Evolutionary conservation across 1,139 yeast species (phyloP).

Genomic region (Spathaspora jeffriesii): DNA sequence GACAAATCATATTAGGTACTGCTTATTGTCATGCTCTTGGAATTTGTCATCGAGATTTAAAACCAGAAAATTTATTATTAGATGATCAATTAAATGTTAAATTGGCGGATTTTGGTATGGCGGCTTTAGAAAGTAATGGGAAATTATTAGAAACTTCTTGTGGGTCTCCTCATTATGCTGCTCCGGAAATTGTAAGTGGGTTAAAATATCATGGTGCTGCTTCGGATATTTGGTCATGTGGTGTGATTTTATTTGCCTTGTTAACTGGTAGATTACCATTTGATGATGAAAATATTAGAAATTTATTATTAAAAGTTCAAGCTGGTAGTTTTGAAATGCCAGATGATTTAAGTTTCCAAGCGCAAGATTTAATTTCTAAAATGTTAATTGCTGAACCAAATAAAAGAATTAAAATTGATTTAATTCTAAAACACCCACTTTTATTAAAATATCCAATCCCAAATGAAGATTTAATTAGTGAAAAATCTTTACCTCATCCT

Average conservation of each 20-base stretch:
- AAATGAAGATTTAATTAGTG: conserved; percentile 49
- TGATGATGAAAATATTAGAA: conserved; percentile 78
- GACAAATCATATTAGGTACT: conserved; percentile 75
- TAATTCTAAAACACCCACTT: conserved; percentile 77
- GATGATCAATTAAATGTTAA: conserved; percentile 70
- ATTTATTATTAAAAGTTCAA: conserved; percentile 69
- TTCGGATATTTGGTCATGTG: conserved; percentile 87
- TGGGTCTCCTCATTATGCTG: conserved; percentile 88
- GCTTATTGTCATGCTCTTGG: conserved; percentile 84
- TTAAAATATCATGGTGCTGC: conserved; percentile 80
- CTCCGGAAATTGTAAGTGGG: conserved; percentile 84
- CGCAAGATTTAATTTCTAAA: conserved; percentile 65
- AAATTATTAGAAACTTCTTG: conserved; percentile 75
- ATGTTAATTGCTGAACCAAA: conserved; percentile 84
- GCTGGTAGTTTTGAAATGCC: conserved; percentile 78
- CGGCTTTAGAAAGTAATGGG: conserved; percentile 75
- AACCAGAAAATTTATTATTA: conserved; percentile 73
- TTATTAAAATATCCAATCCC: conserved; percentile 60
- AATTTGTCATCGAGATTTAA: conserved; percentile 79
- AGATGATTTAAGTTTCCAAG: conserved; percentile 55
- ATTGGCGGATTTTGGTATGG: conserved; percentile 88
- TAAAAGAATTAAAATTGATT: conserved; percentile 72
- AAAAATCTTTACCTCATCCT: conserved; percentile 62
- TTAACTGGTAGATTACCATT: conserved; percentile 80
- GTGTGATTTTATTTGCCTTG: conserved; percentile 75